Percentiles rank a stretch among this genome's conserved stretches.
Evolutionary conservation across 192 early-diverging fungal genomes (phyloP).

Genomic region (Oehlia diaphana): DNA sequence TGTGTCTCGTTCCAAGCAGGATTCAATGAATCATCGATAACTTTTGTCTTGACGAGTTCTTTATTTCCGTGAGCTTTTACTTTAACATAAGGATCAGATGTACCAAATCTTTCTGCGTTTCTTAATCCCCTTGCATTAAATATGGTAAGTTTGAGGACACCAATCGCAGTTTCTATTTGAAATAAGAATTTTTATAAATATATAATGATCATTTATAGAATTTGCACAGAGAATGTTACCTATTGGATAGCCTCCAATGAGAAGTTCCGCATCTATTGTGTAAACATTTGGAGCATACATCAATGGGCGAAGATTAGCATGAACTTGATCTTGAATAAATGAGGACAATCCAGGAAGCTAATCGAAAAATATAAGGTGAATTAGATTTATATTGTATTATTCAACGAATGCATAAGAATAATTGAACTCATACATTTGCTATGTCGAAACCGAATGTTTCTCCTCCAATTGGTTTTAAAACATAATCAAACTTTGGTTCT

Average conservation of each 20-base stretch:
- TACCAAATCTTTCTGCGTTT: constrained; percentile 86
- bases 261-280: constrained; percentile 73
- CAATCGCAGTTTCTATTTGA: constrained; percentile 67
- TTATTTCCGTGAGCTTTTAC: constrained; percentile 73
- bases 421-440: constrained; percentile 60
- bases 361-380: constrained; percentile 1
- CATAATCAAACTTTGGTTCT: constrained; percentile 86
- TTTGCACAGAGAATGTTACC: constrained; percentile 33
- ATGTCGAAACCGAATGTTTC: constrained; percentile 85
- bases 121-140: constrained; percentile 78
- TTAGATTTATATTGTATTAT: neutral
- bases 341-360: constrained; percentile 80
- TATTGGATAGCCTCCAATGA: constrained; percentile 67
- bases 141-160: constrained; percentile 81
- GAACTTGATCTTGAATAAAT: constrained; percentile 73
- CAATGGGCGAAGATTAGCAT: constrained; percentile 76
- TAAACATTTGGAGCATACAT: constrained; percentile 84
- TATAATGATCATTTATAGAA: neutral
- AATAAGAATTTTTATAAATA: constrained; percentile 2
- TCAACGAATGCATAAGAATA: neutral
- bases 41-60: constrained; percentile 60
- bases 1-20: constrained; percentile 87
- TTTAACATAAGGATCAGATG: constrained; percentile 84
- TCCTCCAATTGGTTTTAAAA: constrained; percentile 85
- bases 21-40: constrained; percentile 70